Percentiles rank a stretch among this genome's conserved stretches.
Conservation (phyloP, 1,284 basidiomycete genomes). For the Coniferiporia weirii region DNA sequence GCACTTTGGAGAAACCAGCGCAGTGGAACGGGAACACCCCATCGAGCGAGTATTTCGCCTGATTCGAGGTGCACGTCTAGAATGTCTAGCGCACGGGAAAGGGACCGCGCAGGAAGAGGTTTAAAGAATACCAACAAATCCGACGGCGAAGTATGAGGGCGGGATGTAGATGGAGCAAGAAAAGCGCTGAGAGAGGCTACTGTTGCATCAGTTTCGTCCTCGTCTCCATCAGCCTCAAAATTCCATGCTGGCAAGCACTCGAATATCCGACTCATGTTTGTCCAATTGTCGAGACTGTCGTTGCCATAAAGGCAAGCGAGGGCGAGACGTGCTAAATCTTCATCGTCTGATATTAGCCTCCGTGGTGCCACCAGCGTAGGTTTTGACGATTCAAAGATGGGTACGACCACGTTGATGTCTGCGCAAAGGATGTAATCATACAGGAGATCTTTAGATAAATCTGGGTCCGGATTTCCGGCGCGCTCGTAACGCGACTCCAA, state of each 20-base stretch:
- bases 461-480: constrained; percentile 60
- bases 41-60: constrained; percentile 84
- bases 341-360: constrained; percentile 75
- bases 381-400: constrained; percentile 86
- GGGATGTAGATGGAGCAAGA: constrained; percentile 66
- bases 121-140: constrained; percentile 81
- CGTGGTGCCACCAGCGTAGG: constrained; percentile 69
- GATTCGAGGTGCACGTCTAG: constrained; percentile 92
- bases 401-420: constrained; percentile 60
- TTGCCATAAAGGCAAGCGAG: constrained; percentile 88
- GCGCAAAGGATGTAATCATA: constrained; percentile 72
- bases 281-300: constrained; percentile 65
- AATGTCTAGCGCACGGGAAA: constrained; percentile 82
- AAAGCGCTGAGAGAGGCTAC: constrained; percentile 75
- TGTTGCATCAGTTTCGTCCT: constrained; percentile 74
- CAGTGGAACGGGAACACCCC: constrained; percentile 76
- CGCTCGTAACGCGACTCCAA: constrained; percentile 83
- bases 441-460: constrained; percentile 57
- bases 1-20: constrained; percentile 83
- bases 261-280: constrained; percentile 84
- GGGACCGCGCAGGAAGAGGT: constrained; percentile 63
- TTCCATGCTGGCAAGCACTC: constrained; percentile 93
- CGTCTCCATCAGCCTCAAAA: constrained; percentile 50
- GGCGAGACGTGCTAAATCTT: constrained; percentile 79
- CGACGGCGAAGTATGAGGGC: constrained; percentile 52